phyloP scores from a whole-genome alignment of 2,329 filamentous ascomycete genomes.

The Nothophoma quercina region DNA sequence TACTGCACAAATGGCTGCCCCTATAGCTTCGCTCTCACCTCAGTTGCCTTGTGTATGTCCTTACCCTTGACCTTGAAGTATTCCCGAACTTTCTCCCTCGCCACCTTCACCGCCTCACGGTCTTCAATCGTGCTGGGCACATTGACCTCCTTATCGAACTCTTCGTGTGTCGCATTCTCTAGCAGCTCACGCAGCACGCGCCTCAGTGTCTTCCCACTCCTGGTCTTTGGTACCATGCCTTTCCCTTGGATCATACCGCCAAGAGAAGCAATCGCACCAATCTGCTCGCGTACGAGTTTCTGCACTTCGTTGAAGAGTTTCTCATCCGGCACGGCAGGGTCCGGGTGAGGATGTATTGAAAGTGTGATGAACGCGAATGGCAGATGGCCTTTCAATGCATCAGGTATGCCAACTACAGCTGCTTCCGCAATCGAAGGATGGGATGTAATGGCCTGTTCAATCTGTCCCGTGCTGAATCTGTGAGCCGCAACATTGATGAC shows the following conservation, averaged over 20 bases:
- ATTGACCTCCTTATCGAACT: constrained; percentile 74
- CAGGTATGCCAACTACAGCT: constrained; percentile 85
- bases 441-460: constrained; percentile 88
- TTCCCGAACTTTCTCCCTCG: constrained; percentile 72
- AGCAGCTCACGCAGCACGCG: constrained; percentile 82
- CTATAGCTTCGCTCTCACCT: constrained; percentile 53
- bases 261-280: constrained; percentile 85
- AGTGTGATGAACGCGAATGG: constrained; percentile 87
- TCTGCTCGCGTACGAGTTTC: constrained; percentile 75
- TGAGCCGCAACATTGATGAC: constrained; percentile 97
- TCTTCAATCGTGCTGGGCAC: constrained; percentile 91
- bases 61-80: constrained; percentile 70
- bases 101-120: constrained; percentile 74
- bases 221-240: constrained; percentile 89
- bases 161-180: constrained; percentile 79
- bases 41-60: constrained; percentile 48
- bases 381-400: constrained; percentile 85
- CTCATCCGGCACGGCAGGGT: constrained; percentile 59
- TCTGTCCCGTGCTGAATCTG: constrained; percentile 86
- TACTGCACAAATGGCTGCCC: neutral
- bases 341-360: constrained; percentile 60
- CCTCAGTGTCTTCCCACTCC: constrained; percentile 89
- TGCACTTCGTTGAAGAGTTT: constrained; percentile 72
- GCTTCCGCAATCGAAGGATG: constrained; percentile 83
- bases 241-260: constrained; percentile 86